These are phyloP conservation scores for Asterochloris erici DNA, from an alignment of 139 green algal genomes.

Conservation along the genomic window DNA sequence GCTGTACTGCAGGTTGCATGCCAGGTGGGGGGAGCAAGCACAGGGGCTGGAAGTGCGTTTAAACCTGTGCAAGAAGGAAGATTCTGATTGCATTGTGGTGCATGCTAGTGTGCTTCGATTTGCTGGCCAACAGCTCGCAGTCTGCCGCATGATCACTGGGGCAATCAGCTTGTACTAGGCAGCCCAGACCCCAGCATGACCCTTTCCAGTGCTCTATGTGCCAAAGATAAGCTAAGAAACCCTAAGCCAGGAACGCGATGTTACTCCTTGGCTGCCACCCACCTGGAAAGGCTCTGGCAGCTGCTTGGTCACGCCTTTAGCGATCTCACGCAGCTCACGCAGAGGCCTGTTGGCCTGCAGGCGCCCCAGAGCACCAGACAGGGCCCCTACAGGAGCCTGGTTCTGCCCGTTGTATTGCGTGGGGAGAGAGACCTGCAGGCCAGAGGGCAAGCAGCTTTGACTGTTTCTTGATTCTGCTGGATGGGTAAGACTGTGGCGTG, in stretches of 20 bases:
- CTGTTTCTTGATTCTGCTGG: background rate
- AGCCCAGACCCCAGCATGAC: no score
- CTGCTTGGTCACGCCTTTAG: slow-evolving; percentile 97
- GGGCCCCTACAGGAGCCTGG: slow-evolving; percentile 94
- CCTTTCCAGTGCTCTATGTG: no score
- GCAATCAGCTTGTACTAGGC: no score
- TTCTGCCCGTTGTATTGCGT: slow-evolving; percentile 97
- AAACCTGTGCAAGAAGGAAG: no score
- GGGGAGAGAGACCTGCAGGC: slow-evolving; percentile 88
- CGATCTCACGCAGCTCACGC: slow-evolving; percentile 94
- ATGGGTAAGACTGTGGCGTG: background rate
- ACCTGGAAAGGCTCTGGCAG: slow-evolving; percentile 82
- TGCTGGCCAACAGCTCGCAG: no score
- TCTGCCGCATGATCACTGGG: no score
- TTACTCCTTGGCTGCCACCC: background rate
- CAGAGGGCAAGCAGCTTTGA: background rate
- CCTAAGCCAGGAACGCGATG: background rate
- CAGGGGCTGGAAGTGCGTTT: no score
- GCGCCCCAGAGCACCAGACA: slow-evolving; percentile 81
- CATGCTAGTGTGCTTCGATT: no score
- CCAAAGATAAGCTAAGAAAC: background rate
- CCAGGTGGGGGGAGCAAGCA: no score
- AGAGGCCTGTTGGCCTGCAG: slow-evolving; percentile 90
- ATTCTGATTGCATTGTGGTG: no score
- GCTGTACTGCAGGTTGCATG: no score